A percentile compares a stretch with the other conserved stretches of the same genome.
Conservation (phyloP, 2,329 filamentous ascomycete species). For the Coniochaeta sp. region DNA sequence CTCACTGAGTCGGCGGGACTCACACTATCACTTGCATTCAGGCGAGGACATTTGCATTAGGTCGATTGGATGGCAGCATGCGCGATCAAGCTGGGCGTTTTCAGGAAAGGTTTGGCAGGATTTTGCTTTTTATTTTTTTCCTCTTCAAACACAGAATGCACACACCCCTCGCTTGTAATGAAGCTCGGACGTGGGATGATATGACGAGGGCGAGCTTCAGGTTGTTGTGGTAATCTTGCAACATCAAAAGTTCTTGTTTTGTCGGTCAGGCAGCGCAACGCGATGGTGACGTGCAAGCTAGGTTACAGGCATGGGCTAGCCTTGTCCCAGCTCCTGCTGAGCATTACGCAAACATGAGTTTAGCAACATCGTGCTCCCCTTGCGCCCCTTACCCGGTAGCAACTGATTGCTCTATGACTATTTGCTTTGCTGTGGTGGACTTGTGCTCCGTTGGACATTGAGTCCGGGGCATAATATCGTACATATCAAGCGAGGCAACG, state of each 20-base stretch:
- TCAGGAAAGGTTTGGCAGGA: constrained; percentile 7
- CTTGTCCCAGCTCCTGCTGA: neutral
- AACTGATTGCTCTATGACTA: neutral
- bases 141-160: constrained; percentile 7
- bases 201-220: neutral
- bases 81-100: constrained; percentile 13
- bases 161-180: neutral
- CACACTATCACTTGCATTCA: constrained; percentile 17
- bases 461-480: neutral
- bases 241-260: neutral
- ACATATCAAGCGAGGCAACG: neutral
- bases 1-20: constrained; percentile 12
- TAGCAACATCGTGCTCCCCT: neutral
- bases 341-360: neutral
- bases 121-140: constrained; percentile 7
- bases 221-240: neutral
- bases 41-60: constrained; percentile 13
- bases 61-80: constrained; percentile 11
- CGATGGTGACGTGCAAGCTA: neutral
- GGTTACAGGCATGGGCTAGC: neutral
- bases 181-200: neutral
- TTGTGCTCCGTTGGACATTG: neutral
- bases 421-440: neutral
- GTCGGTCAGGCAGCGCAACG: neutral
- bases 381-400: neutral